These are phyloP conservation scores for Aphanoascus verrucosus DNA, from an alignment of 2,329 filamentous ascomycete species.

Conservation along the genomic window DNA sequence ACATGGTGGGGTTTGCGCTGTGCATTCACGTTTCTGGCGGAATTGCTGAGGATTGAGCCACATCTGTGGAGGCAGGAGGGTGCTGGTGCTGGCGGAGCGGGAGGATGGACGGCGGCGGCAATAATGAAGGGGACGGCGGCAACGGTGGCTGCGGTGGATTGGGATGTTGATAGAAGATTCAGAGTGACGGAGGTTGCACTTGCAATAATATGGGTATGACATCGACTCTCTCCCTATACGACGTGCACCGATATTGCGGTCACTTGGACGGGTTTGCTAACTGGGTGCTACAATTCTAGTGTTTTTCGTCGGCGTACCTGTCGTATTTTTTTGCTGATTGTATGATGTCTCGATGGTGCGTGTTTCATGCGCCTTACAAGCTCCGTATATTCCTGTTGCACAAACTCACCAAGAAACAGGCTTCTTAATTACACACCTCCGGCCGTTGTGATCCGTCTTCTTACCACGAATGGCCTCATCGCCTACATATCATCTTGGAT, in stretches of 20 bases:
- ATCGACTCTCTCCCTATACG: not conserved
- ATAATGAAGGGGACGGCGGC: slow-evolving; percentile 24
- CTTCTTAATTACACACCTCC: slow-evolving; percentile 70
- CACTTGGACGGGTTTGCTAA: slow-evolving; percentile 16
- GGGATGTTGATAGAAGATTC: slow-evolving; percentile 41
- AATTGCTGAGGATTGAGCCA: slow-evolving; percentile 44
- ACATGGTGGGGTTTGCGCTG: slow-evolving; percentile 62
- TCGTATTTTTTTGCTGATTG: slow-evolving; percentile 78
- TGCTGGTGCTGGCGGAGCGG: not conserved
- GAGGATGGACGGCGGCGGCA: slow-evolving; percentile 31
- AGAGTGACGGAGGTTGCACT: slow-evolving; percentile 58
- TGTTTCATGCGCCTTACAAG: slow-evolving; percentile 15
- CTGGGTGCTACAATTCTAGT: slow-evolving; percentile 38
- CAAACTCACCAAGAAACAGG: slow-evolving; percentile 37
- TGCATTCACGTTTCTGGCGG: slow-evolving; percentile 56
- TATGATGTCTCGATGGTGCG: slow-evolving; percentile 70
- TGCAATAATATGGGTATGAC: slow-evolving; percentile 59
- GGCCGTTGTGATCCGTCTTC: slow-evolving; percentile 67
- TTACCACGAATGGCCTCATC: slow-evolving; percentile 63
- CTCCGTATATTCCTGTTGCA: not conserved
- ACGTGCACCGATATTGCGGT: slow-evolving; percentile 22
- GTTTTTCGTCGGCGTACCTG: slow-evolving; percentile 64
- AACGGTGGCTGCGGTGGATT: slow-evolving; percentile 26
- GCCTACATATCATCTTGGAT: slow-evolving; percentile 64
- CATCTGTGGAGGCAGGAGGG: slow-evolving; percentile 30